Percentiles rank a stretch among this genome's conserved stretches.
These are phyloP conservation scores for Yamadazyma nakazawae DNA, from an alignment of 805 yeast genomes.

Conservation along the genomic window DNA sequence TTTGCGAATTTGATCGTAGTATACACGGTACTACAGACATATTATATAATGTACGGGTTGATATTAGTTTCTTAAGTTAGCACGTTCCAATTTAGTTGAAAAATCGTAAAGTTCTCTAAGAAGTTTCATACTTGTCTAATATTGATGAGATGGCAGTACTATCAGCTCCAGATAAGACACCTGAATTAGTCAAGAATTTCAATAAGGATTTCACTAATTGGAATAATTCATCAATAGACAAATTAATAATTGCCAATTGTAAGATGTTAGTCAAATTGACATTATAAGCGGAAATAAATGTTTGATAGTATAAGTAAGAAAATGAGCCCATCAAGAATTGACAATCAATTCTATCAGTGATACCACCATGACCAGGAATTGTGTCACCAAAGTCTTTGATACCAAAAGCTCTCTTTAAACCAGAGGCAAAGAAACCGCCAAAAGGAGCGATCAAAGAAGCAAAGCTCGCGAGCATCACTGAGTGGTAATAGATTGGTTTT, in stretches of 20 bases:
- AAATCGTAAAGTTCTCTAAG: neutral
- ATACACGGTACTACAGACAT: neutral
- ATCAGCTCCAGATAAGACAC: constrained; percentile 26
- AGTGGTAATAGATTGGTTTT: constrained; percentile 89
- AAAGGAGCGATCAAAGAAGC: constrained; percentile 97
- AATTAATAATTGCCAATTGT: constrained; percentile 70
- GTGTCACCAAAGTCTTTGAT: constrained; percentile 98
- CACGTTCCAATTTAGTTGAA: neutral
- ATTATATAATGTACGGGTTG: neutral
- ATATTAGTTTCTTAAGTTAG: neutral
- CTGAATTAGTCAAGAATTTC: constrained; percentile 45
- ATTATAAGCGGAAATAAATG: constrained; percentile 75
- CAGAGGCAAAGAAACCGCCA: constrained; percentile 97
- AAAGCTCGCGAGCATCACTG: constrained; percentile 82
- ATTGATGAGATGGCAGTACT: constrained; percentile 26
- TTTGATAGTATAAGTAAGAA: constrained; percentile 86
- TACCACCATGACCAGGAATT: constrained; percentile 98
- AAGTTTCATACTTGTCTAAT: constrained; percentile 21
- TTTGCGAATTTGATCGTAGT: neutral
- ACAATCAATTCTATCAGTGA: constrained; percentile 96
- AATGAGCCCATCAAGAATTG: constrained; percentile 98
- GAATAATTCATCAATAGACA: constrained; percentile 62
- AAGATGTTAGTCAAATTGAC: constrained; percentile 70
- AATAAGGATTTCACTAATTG: constrained; percentile 58
- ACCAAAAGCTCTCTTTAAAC: constrained; percentile 93